These are phyloP conservation scores for Chaetomiaceae sp. DNA, from an alignment of 2,329 filamentous ascomycete species.

Conservation along the genomic window DNA sequence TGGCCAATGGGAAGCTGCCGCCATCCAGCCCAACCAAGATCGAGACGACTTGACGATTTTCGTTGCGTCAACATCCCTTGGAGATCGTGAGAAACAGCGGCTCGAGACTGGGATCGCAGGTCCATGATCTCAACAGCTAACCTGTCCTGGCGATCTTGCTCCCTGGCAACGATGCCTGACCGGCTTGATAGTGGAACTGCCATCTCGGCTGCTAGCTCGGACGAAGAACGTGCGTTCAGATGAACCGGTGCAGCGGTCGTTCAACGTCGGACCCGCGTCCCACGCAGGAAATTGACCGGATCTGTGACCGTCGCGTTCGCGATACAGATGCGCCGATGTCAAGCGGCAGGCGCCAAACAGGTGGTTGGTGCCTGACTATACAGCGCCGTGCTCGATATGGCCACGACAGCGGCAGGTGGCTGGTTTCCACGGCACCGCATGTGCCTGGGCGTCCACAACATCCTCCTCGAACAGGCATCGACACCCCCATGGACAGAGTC, in stretches of 20 bases:
- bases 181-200: background rate
- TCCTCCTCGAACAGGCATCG: too few species aligned
- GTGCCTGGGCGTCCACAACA: too few species aligned
- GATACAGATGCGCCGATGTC: too few species aligned
- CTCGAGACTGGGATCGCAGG: background rate
- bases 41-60: conserved; percentile 4
- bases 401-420: background rate
- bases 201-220: background rate
- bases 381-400: background rate
- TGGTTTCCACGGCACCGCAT: conserved; percentile 7
- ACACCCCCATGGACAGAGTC: conserved; percentile 1
- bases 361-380: background rate
- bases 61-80: background rate
- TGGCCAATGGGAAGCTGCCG: conserved; percentile 22
- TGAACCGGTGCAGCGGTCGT: background rate
- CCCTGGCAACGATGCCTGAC: conserved; percentile 3
- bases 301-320: background rate
- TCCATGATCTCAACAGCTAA: too few species aligned
- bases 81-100: background rate
- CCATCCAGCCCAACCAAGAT: conserved; percentile 11
- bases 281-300: background rate
- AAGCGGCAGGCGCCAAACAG: background rate
- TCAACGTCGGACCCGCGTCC: conserved; percentile 4
- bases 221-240: background rate
- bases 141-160: too few species aligned